Base-by-base conservation (phyloP, 2,329 filamentous ascomycete genomes). In the Arthrobotrys megalospora region DNA sequence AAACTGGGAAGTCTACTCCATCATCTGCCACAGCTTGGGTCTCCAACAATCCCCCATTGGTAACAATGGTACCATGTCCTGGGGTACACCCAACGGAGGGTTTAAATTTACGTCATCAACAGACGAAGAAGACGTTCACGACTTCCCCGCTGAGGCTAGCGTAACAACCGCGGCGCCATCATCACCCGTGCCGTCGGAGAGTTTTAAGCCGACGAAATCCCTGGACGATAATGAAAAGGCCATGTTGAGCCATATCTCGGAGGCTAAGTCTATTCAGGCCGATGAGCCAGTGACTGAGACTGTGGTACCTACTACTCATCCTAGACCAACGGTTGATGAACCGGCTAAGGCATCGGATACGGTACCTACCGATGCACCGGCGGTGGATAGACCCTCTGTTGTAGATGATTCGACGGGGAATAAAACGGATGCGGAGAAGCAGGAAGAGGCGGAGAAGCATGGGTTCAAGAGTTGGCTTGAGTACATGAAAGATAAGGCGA, bases 1-100 rank as follows among this genome's bases (percentile, higher is more conserved):
- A 94, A 88, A 89, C 92, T 58, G 16, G 28, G 92, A 97, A 82
- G 92, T 98, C 7, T 98, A 98, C 85, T 97, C 97, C 82, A 93
- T 98, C 79, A 85, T 98, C 52, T 97, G 95, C 83, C 94, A 97
- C 84, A 94, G 93, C 0, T 85, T 98, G 28, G 91, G 91, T 11
- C 86, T 98, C 72, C 84, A 84, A 3, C 66, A 79, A 41, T 72
- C 83, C 2, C 92, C 94, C 0, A 87, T 88, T 67, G 89, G 92
- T 0, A 97, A 97, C 83, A 98, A 98, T 82, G 95, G 95, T 62
- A 97, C 94, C 0, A 85, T 97, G 5, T 64, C 55, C 52, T 65
- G 63, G 73, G 76, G 73, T 50, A 76, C 68, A 24, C 58, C 64
- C 11, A 65, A 60, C 45, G 68, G 79, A 24, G 76, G 66, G n/a